A percentile compares a stretch with the other conserved stretches of the same genome.
These are phyloP conservation scores for Pichia cactophila DNA, from an alignment of 1,139 yeast species.

Conservation along the genomic window DNA sequence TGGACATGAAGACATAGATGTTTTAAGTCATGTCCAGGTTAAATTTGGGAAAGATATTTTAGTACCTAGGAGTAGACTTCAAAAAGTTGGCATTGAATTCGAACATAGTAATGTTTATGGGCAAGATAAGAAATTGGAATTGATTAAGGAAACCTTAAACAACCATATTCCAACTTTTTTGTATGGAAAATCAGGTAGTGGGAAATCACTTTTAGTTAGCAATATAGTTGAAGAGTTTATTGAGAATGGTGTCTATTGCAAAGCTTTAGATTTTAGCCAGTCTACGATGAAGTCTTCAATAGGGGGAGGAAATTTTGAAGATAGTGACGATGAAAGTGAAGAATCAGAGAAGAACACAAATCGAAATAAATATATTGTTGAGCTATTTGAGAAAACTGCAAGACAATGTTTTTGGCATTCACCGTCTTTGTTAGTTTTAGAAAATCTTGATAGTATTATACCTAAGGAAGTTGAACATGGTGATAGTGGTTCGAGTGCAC, in stretches of 20 bases:
- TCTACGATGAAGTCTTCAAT: constrained; percentile 47
- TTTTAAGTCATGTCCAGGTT: background rate
- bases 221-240: constrained; percentile 35
- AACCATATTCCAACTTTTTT: constrained; percentile 52
- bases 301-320: background rate
- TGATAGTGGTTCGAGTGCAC: constrained; percentile 53
- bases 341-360: constrained; percentile 38
- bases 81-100: constrained; percentile 9
- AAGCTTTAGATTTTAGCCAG: constrained; percentile 12
- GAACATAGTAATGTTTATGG: constrained; percentile 42
- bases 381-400: constrained; percentile 43
- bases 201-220: constrained; percentile 55
- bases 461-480: constrained; percentile 68
- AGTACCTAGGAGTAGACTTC: constrained; percentile 43
- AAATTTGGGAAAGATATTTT: constrained; percentile 42
- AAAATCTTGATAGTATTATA: constrained; percentile 71
- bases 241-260: constrained; percentile 36
- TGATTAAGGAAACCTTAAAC: constrained; percentile 38
- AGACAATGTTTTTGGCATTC: constrained; percentile 69
- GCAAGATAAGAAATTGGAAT: constrained; percentile 39
- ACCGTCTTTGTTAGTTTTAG: constrained; percentile 70
- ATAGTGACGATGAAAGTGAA: background rate
- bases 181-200: constrained; percentile 75
- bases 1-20: background rate
- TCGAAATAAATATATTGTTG: constrained; percentile 43